phyloP scores from a whole-genome alignment of 345 rosid species.

The Jatropha curcas region DNA sequence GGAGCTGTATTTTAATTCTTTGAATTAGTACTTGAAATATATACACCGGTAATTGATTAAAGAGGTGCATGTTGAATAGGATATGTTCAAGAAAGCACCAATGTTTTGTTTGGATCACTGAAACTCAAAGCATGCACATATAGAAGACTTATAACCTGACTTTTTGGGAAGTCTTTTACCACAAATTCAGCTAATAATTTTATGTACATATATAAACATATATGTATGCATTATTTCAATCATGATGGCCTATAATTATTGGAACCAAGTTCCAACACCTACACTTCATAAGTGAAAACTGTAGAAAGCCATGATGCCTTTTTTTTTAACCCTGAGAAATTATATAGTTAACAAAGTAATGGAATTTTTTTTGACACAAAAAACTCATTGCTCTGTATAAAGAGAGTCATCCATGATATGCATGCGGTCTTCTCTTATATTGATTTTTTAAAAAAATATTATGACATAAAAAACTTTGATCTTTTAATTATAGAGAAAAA shows the following conservation, averaged over 20 bases:
- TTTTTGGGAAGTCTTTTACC: conserved; percentile 41
- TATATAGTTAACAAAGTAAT: too few species aligned
- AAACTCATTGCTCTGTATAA: too few species aligned
- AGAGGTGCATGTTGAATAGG: conserved; percentile 1
- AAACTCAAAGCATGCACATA: conserved; percentile 15
- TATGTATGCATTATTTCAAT: conserved; percentile 43
- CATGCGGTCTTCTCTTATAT: too few species aligned
- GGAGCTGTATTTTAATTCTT: too few species aligned
- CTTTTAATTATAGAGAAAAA: too few species aligned
- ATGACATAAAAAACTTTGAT: too few species aligned
- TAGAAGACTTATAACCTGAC: conserved; percentile 18
- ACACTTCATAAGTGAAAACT: conserved; percentile 26
- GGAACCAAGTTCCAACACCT: conserved; percentile 63
- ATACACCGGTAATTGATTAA: too few species aligned
- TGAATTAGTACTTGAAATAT: too few species aligned
- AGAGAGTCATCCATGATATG: too few species aligned
- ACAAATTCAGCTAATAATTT: conserved; percentile 20
- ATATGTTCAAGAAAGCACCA: conserved; percentile 4
- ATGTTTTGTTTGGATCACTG: conserved; percentile 18
- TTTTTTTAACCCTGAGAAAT: neutral
- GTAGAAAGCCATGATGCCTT: conserved; percentile 22
- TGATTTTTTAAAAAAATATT: too few species aligned
- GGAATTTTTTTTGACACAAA: too few species aligned
- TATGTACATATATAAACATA: neutral
- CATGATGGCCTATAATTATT: conserved; percentile 46